Conservation (phyloP, 768 basidiomycete species). For the Stropharia rugosoannulata region DNA sequence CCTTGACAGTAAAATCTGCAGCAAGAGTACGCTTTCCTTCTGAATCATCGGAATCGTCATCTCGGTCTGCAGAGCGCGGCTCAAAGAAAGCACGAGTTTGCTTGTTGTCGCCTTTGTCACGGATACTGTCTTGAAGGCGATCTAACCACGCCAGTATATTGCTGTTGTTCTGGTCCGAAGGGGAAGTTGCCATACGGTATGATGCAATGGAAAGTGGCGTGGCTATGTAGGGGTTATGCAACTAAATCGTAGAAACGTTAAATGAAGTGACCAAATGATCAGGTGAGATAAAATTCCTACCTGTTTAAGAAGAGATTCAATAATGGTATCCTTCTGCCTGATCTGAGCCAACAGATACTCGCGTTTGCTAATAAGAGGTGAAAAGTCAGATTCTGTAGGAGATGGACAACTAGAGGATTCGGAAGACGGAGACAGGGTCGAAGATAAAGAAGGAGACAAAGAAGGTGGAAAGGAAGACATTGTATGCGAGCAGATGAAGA, state of each 20-base stretch:
- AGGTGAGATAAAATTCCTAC: conserved; percentile 30
- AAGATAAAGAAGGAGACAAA: conserved; percentile 14
- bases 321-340: conserved; percentile 84
- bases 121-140: conserved; percentile 60
- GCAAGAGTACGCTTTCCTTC: conserved; percentile 27
- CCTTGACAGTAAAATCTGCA: conserved; percentile 17
- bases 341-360: conserved; percentile 86
- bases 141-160: conserved; percentile 78
- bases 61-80: conserved; percentile 29
- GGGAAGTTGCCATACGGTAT: conserved; percentile 75
- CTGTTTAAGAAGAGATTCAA: conserved; percentile 83
- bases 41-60: conserved; percentile 44
- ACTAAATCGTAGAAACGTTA: conserved; percentile 33
- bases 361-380: conserved; percentile 60
- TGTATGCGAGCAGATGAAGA: neutral
- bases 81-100: conserved; percentile 47
- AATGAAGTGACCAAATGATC: neutral
- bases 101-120: conserved; percentile 41
- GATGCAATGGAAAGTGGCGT: conserved; percentile 80
- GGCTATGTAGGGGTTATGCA: conserved; percentile 80
- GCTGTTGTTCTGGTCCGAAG: conserved; percentile 67
- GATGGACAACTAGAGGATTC: conserved; percentile 27
- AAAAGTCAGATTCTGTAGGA: conserved; percentile 35
- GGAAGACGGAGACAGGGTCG: conserved; percentile 11
- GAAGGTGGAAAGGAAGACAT: conserved; percentile 10